Percentiles rank a stretch among this genome's conserved stretches.
phyloP scores from a whole-genome alignment of 139 green algal genomes.

The Haematococcus sp. region DNA sequence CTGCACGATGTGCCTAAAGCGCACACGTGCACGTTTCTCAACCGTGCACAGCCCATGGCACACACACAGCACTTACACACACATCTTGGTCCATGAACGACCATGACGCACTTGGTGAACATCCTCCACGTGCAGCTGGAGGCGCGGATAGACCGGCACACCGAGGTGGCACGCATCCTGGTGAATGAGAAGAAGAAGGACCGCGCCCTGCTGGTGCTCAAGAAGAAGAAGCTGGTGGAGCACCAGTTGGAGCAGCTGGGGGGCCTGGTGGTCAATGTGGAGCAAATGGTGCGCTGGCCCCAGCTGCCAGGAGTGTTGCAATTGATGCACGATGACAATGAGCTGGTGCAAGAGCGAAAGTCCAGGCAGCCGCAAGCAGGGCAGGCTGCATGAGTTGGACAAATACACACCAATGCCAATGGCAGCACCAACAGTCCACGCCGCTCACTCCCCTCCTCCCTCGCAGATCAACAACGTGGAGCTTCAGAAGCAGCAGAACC shows the following conservation, averaged over 20 bases:
- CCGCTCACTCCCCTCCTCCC: too few species aligned
- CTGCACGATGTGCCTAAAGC: too few species aligned
- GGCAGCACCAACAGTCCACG: not conserved
- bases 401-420: not conserved
- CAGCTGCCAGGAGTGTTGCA: not conserved
- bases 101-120: not conserved
- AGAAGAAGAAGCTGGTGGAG: constrained; percentile 71
- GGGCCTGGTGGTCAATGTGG: constrained; percentile 56
- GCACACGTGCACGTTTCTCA: too few species aligned
- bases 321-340: not conserved
- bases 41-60: too few species aligned
- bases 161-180: constrained; percentile 41
- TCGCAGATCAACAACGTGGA: constrained; percentile 81
- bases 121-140: constrained; percentile 36
- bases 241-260: constrained; percentile 33
- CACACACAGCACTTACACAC: too few species aligned
- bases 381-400: not conserved
- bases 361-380: not conserved
- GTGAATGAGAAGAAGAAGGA: constrained; percentile 39
- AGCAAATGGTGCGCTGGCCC: constrained; percentile 56
- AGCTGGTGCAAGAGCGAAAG: too few species aligned
- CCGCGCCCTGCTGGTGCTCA: constrained; percentile 67
- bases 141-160: constrained; percentile 40
- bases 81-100: too few species aligned
- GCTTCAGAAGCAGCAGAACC: constrained; percentile 62